A percentile compares a stretch with the other conserved stretches of the same genome.
These are phyloP conservation scores for Wickerhamiella qilinensis DNA, from an alignment of 805 yeast genomes.

Conservation along the genomic window DNA sequence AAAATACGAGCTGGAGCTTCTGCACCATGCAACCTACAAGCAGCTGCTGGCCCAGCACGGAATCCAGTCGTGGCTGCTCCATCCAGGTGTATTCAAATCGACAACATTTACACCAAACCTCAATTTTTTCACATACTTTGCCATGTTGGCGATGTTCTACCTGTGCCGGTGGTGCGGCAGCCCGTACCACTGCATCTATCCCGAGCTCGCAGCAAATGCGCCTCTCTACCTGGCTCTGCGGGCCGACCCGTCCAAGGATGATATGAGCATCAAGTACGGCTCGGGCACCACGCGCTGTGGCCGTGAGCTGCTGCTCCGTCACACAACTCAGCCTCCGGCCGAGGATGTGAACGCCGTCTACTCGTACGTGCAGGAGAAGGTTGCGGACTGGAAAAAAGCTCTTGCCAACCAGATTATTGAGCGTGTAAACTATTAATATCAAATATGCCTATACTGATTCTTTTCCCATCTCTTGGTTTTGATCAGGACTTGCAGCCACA, in stretches of 20 bases:
- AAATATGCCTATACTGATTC: too few species aligned
- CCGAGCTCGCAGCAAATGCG: constrained; percentile 82
- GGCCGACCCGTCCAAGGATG: constrained; percentile 32
- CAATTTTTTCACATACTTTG: constrained; percentile 64
- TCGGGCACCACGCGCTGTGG: constrained; percentile 59
- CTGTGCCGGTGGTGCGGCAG: constrained; percentile 71
- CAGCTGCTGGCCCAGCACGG: constrained; percentile 32
- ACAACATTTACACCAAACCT: constrained; percentile 62
- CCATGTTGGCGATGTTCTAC: constrained; percentile 75
- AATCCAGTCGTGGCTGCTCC: constrained; percentile 60
- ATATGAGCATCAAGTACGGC: constrained; percentile 48
- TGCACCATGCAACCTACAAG: constrained; percentile 58
- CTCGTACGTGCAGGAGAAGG: constrained; percentile 41
- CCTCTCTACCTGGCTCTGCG: constrained; percentile 49
- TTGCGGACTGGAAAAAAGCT: constrained; percentile 56
- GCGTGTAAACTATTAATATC: constrained; percentile 16
- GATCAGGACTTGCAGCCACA: too few species aligned
- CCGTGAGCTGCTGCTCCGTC: constrained; percentile 38
- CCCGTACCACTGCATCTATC: constrained; percentile 75
- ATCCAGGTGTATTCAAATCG: constrained; percentile 88
- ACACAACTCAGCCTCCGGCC: constrained; percentile 16
- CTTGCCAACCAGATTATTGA: constrained; percentile 58
- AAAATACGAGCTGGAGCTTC: constrained; percentile 66
- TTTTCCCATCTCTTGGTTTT: too few species aligned
- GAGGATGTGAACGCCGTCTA: constrained; percentile 50